A percentile compares a stretch with the other conserved stretches of the same genome.
Evolutionary conservation across 352 stramenopile species (phyloP).

Genomic region (Globisporangium polare): DNA sequence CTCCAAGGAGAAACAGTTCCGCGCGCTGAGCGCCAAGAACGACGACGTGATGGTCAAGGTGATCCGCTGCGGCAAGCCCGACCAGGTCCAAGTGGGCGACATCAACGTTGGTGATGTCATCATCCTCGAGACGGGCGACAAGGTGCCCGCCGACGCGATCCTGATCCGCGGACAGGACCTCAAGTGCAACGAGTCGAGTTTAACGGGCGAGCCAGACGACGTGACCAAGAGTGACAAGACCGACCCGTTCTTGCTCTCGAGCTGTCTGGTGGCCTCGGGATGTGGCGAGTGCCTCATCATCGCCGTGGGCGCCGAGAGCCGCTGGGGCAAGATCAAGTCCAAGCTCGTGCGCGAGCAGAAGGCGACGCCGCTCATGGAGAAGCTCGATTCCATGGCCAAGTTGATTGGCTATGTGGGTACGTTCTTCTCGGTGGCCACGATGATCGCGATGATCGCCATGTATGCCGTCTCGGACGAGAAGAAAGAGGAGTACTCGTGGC

Average conservation of each 20-base stretch:
- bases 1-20: constrained; percentile 92
- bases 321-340: constrained; percentile 91
- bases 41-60: constrained; percentile 88
- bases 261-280: constrained; percentile 71
- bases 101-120: constrained; percentile 88
- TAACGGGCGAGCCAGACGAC: constrained; percentile 96
- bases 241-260: constrained; percentile 88
- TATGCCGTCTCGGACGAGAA: constrained; percentile 59
- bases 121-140: constrained; percentile 91
- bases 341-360: constrained; percentile 88
- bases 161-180: constrained; percentile 91
- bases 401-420: constrained; percentile 86
- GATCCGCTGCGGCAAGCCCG: constrained; percentile 52
- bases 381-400: constrained; percentile 90
- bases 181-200: constrained; percentile 93
- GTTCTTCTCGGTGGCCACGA: constrained; percentile 82
- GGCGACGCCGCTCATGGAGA: constrained; percentile 90
- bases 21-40: constrained; percentile 80
- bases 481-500: constrained; percentile 61
- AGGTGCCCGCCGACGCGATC: constrained; percentile 93
- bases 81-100: constrained; percentile 66
- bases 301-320: constrained; percentile 72
- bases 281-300: constrained; percentile 78
- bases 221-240: constrained; percentile 75
- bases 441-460: constrained; percentile 85